Conservation (phyloP, 164 flowering plant genomes). For the Nelumbo lutea region DNA sequence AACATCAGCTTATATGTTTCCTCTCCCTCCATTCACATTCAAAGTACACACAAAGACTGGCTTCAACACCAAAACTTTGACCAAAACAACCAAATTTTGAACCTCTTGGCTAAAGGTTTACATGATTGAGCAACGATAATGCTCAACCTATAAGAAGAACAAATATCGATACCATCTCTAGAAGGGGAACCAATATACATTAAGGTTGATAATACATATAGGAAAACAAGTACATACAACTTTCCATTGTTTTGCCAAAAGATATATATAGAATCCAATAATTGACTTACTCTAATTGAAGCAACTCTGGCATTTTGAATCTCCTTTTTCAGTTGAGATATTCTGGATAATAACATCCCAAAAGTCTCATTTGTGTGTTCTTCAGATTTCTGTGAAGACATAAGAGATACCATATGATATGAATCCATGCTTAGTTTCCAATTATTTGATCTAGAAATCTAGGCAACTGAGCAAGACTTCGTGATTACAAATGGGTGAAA, state of each 20-base stretch:
- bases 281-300: slow-evolving; percentile 47
- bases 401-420: background rate
- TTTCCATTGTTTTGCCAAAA: background rate
- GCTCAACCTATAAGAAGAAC: background rate
- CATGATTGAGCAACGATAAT: background rate
- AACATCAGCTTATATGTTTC: background rate
- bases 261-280: background rate
- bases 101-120: background rate
- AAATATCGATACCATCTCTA: too few species aligned
- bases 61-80: background rate
- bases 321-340: slow-evolving; percentile 55
- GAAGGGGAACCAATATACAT: too few species aligned
- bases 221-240: background rate
- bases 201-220: background rate
- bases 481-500: too few species aligned
- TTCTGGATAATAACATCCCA: slow-evolving; percentile 28
- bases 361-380: slow-evolving; percentile 26
- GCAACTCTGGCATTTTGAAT: slow-evolving; percentile 56
- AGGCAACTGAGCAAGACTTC: background rate
- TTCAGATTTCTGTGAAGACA: slow-evolving; percentile 16
- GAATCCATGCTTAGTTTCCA: background rate
- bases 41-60: background rate
- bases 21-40: background rate
- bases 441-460: background rate
- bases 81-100: background rate